Evolutionary conservation across 345 rosid genomes (phyloP), one percentile per base, ranked within the genome.

Genomic region (Odontarrhena argentea): DNA sequence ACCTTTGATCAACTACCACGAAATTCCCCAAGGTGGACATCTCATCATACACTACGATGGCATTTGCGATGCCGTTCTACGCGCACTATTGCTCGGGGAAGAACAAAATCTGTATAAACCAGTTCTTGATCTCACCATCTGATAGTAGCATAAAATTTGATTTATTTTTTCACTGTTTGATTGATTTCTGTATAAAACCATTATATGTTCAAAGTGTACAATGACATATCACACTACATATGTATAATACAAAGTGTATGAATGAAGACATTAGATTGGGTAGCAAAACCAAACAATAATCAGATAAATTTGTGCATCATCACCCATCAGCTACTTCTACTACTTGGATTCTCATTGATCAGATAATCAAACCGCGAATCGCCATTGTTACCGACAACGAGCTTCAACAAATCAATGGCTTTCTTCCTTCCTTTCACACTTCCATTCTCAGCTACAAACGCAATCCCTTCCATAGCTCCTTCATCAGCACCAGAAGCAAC

Each of bases 11-110:
- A 81, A 67, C 49, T 86, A 93, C 59, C 98, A 93, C 49, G 98
- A 93, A 69, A 79, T 93, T 55, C 83, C 85, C 1, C 83, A 78
- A 26, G 98, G 97, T 5, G 98, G 98, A 10, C 98, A 93, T 73
- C 60, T 93, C 55, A 80, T 89, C 45, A 84, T 93, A 42, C 94
- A 89, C 57, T 85, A 93, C 60, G 73, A 54, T 10, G 97, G 92
- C 25, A 52, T 82, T 12, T 79, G 96, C 36, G 96, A 89, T 26
- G 67, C 87, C 51, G 82, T 93, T 55, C 46, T 87, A 52, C 78
- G 76, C 40, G 58, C 91, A 0, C 80, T 89, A 47, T 55, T 92
- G 70, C 77, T 87, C 45, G 79, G 87, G 34, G 88, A 89, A 75
- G 89, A 78, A 63, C 81, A 69, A 45, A 47, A 44, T 11, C 77